Conservation (phyloP, 441 rosid species). For the Syzygium malaccense region DNA sequence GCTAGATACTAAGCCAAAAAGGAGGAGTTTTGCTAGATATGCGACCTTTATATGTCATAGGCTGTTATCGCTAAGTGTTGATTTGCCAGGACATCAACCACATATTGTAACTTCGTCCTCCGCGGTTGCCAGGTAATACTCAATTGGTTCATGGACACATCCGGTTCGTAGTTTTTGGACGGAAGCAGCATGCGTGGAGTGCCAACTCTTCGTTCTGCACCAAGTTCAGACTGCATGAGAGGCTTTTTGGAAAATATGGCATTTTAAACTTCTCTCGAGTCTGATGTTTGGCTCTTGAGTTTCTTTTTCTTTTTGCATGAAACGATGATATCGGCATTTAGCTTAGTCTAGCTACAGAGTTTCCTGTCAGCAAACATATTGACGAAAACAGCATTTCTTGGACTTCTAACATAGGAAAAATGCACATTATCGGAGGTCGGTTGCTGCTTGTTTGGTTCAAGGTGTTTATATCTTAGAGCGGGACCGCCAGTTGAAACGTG, state of each 20-base stretch:
- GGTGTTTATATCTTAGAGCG: slow-evolving; percentile 73
- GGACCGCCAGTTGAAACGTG: slow-evolving; percentile 77
- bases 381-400: neutral
- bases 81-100: neutral
- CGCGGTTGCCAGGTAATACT: neutral
- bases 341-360: neutral
- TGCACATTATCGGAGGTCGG: slow-evolving; percentile 53
- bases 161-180: neutral
- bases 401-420: slow-evolving; percentile 41
- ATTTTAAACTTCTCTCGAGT: neutral
- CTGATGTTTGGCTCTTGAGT: neutral
- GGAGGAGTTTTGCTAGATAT: neutral
- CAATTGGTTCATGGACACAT: neutral
- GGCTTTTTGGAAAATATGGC: neutral
- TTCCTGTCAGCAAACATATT: neutral
- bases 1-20: neutral
- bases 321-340: neutral
- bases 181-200: neutral
- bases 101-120: neutral
- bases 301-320: neutral
- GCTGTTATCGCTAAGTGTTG: neutral
- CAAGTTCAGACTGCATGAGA: neutral
- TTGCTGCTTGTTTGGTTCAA: slow-evolving; percentile 76
- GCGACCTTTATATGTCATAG: neutral
- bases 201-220: neutral